Conservation (phyloP, 805 yeast species). For the Hanseniaspora nectarophila region DNA sequence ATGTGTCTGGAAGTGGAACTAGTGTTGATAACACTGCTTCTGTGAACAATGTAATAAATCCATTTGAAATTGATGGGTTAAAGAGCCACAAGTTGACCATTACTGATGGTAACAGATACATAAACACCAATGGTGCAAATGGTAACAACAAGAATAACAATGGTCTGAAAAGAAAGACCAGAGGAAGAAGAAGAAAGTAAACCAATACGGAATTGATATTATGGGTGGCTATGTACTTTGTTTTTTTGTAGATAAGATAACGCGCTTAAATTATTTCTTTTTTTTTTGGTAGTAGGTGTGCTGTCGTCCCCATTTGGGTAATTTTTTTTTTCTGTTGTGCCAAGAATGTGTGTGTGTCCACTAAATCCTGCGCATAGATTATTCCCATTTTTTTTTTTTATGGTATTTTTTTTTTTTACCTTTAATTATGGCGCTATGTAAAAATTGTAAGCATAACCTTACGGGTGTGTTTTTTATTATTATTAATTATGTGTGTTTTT, state of each 20-base stretch:
- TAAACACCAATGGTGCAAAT: constrained; percentile 13
- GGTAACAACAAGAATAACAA: constrained; percentile 13
- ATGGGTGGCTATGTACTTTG: neutral
- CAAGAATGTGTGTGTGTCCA: no score
- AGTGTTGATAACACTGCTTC: constrained; percentile 24
- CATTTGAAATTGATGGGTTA: constrained; percentile 61
- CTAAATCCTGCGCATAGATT: no score
- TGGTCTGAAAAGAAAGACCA: constrained; percentile 62
- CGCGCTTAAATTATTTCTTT: neutral
- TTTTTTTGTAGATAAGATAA: neutral
- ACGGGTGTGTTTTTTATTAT: no score
- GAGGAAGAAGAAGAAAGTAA: constrained; percentile 24
- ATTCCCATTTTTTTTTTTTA: no score
- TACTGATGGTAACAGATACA: constrained; percentile 13
- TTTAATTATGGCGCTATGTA: no score
- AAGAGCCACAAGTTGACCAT: constrained; percentile 33
- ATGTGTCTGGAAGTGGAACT: constrained; percentile 44
- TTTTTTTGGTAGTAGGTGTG: neutral
- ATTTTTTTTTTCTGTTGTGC: no score
- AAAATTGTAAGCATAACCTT: no score
- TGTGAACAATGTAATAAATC: constrained; percentile 75
- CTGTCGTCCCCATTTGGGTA: neutral
- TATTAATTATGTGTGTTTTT: no score
- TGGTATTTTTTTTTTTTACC: no score
- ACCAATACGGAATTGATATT: neutral